phyloP scores from a whole-genome alignment of 768 basidiomycete genomes.

The Amanita phalloides region DNA sequence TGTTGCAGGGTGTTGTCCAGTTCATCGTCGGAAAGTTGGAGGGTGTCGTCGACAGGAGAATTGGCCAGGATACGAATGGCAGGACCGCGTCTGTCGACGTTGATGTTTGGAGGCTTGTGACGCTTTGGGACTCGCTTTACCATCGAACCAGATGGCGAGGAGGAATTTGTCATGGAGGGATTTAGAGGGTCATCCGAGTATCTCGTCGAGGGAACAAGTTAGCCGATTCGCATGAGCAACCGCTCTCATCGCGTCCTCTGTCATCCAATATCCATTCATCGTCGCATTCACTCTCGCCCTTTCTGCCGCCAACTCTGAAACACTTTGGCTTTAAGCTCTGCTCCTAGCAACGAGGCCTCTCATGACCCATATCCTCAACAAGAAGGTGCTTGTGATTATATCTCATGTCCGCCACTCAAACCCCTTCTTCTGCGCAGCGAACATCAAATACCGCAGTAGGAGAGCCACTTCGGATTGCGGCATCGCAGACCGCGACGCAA shows the following conservation, averaged over 20 bases:
- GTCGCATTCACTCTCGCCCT: neutral
- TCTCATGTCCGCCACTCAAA: neutral
- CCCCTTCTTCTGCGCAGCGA: neutral
- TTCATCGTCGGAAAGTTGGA: constrained; percentile 21
- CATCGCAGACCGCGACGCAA: too few relatives aligned
- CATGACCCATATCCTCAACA: neutral
- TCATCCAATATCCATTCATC: neutral
- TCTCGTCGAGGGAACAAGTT: neutral
- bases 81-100: constrained; percentile 26
- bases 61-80: constrained; percentile 26
- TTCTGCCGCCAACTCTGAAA: neutral
- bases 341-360: neutral
- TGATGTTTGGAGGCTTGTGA: constrained; percentile 41
- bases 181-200: neutral
- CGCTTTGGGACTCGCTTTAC: constrained; percentile 20
- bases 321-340: neutral
- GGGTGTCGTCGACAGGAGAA: constrained; percentile 21
- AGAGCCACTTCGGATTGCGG: too few relatives aligned
- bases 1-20: constrained; percentile 29
- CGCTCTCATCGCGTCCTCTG: neutral
- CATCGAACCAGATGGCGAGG: constrained; percentile 1
- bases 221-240: neutral
- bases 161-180: neutral
- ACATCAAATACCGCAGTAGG: too few relatives aligned
- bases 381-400: neutral